These are phyloP conservation scores for Yamadazyma friedrichii DNA, from an alignment of 1,139 yeast genomes.

Conservation along the genomic window DNA sequence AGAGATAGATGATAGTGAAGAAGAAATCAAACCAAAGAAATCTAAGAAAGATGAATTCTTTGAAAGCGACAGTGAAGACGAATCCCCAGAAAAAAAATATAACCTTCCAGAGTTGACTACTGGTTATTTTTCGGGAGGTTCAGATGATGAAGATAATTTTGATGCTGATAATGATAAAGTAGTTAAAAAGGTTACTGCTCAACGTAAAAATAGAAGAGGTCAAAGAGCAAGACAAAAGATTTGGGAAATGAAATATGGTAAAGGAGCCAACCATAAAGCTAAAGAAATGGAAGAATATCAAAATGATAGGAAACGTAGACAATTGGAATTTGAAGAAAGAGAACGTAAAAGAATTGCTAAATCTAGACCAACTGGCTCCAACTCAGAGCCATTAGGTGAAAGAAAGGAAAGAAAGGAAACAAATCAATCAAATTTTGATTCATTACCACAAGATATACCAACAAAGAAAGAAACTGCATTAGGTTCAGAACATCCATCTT, in stretches of 20 bases:
- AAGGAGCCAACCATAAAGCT: conserved; percentile 76
- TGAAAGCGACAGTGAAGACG: conserved; percentile 19
- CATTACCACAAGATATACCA: background rate
- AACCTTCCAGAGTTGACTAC: conserved; percentile 68
- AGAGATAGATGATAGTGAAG: conserved; percentile 27
- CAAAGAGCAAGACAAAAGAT: conserved; percentile 96
- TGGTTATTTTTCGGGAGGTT: conserved; percentile 81
- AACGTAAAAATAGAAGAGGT: conserved; percentile 87
- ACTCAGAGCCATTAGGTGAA: conserved; percentile 39
- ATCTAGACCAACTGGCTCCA: conserved; percentile 43
- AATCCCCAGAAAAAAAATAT: conserved; percentile 17
- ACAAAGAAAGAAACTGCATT: conserved; percentile 2
- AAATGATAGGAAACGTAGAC: conserved; percentile 58
- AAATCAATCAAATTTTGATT: background rate
- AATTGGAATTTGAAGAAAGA: conserved; percentile 70
- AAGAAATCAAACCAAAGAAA: conserved; percentile 12
- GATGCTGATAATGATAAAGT: conserved; percentile 58
- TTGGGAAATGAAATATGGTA: conserved; percentile 91
- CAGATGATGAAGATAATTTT: conserved; percentile 53
- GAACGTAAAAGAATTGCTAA: conserved; percentile 61
- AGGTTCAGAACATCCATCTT: conserved; percentile 71
- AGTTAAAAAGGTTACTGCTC: conserved; percentile 51
- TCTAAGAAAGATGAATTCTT: conserved; percentile 41
- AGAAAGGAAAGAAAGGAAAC: conserved; percentile 18
- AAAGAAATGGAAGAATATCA: conserved; percentile 54